Conservation (phyloP, 352 stramenopile species). For the Globisporangium cylindrosporum region DNA sequence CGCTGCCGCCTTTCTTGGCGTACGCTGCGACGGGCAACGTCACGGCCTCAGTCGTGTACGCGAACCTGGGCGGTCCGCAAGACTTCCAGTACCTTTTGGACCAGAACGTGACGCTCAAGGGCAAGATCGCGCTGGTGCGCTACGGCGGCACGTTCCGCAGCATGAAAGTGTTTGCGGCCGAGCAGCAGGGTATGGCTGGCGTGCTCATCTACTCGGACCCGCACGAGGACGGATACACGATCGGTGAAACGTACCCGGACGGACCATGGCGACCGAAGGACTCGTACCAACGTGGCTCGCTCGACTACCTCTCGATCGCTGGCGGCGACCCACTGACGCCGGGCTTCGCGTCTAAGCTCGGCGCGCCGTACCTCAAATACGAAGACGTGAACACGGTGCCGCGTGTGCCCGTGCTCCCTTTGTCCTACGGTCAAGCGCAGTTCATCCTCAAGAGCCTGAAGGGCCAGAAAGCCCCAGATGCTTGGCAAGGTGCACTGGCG, state of each 20-base stretch:
- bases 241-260: constrained; percentile 70
- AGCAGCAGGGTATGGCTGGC: constrained; percentile 68
- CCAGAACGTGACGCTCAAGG: constrained; percentile 65
- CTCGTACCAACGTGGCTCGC: constrained; percentile 84
- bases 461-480: constrained; percentile 45
- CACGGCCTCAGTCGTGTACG: constrained; percentile 77
- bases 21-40: constrained; percentile 81
- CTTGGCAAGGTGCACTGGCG: constrained; percentile 62
- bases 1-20: constrained; percentile 73
- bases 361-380: constrained; percentile 33
- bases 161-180: constrained; percentile 83
- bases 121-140: constrained; percentile 81
- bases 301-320: constrained; percentile 76
- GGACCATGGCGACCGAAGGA: constrained; percentile 74
- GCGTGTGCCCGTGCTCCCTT: constrained; percentile 56
- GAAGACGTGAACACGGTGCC: constrained; percentile 61
- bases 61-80: constrained; percentile 77
- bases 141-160: constrained; percentile 78
- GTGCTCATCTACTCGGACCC: constrained; percentile 91
- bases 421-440: constrained; percentile 82
- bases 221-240: constrained; percentile 70
- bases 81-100: constrained; percentile 81
- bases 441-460: constrained; percentile 68
- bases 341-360: constrained; percentile 43
- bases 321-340: constrained; percentile 70